These are phyloP conservation scores for Alternaria ventricosa DNA, from an alignment of 2,329 filamentous ascomycete species.

Conservation along the genomic window DNA sequence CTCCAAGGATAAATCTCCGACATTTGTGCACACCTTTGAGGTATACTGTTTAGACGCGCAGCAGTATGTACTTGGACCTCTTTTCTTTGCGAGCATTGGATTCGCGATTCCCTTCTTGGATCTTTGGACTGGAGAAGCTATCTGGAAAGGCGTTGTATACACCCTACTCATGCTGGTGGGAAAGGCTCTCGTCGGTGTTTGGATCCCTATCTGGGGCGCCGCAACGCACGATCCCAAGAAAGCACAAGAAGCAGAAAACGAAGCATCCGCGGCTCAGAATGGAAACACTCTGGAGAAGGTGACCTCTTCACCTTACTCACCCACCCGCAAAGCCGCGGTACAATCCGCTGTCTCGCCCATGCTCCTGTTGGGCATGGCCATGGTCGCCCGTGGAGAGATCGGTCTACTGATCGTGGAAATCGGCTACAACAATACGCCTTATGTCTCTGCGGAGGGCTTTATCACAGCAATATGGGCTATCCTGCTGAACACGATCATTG, in stretches of 20 bases:
- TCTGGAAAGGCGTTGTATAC: conserved; percentile 38
- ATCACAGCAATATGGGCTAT: conserved; percentile 36
- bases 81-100: conserved; percentile 41
- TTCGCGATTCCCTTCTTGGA: conserved; percentile 40
- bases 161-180: conserved; percentile 33
- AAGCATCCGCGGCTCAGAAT: neutral
- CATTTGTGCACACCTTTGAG: conserved; percentile 41
- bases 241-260: conserved; percentile 1
- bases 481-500: conserved; percentile 31
- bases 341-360: conserved; percentile 10
- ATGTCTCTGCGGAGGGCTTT: conserved; percentile 30
- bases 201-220: conserved; percentile 15
- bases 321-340: conserved; percentile 7
- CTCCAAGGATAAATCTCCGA: conserved; percentile 33
- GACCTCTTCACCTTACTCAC: conserved; percentile 4
- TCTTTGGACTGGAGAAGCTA: conserved; percentile 36
- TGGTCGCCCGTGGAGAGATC: conserved; percentile 40
- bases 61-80: conserved; percentile 44
- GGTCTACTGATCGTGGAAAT: conserved; percentile 38
- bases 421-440: conserved; percentile 35
- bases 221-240: conserved; percentile 11
- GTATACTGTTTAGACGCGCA: conserved; percentile 55
- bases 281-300: neutral
- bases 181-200: conserved; percentile 19
- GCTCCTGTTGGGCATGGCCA: conserved; percentile 30